Base-by-base conservation (phyloP, 2,329 filamentous ascomycete species). In the Botrytis elliptica region DNA sequence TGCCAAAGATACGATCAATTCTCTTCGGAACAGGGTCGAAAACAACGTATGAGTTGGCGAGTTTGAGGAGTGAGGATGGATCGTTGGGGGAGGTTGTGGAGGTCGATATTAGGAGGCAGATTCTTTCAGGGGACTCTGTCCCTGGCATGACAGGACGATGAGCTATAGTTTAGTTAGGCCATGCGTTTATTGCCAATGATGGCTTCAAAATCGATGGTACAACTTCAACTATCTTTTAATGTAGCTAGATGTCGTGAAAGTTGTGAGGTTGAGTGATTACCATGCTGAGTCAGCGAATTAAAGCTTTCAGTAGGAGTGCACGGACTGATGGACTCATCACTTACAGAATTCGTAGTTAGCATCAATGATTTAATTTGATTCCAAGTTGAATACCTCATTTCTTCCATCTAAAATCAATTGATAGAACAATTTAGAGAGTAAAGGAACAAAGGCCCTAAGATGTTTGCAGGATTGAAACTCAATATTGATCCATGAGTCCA, bases 381-480 rank as follows among this genome's bases (percentile, higher is more conserved):
- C 49, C 6, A 52, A n/a, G 25, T 55, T 52, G 1, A 55, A n/a
- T 55, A 55, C 14, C 49, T 55, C 49, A 55, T 55, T 49, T 55
- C 14, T 52, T 14, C 29, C 29, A n/a, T 52, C 12, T 3, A 14
- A 3, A 14, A n/a, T 25, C 5, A n/a, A 55, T 55, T n/a, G 22
- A n/a, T 14, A n/a, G 25, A n/a, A 7, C 1, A 6, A 16, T 16
- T 16, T 16, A n/a, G 5, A n/a, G 25, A 55, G 3, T 55, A n/a
- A 2, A 16, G 16, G 0, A 16, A 55, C 16, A 2, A 3, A n/a
- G 1, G 29, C 29, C 29, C 29, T 29, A 55, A n/a, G 49, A n/a
- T 12, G 1, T 1, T 1, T n/a, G 25, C 12, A n/a, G 12, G 1
- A 3, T 7, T 1, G 25, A n/a, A 55, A 55, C 5, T 55, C 12